Percentiles rank a stretch among this genome's conserved stretches.
Evolutionary conservation across 169 alveolate genomes (phyloP).

Genomic region (Plasmodium fragile): DNA sequence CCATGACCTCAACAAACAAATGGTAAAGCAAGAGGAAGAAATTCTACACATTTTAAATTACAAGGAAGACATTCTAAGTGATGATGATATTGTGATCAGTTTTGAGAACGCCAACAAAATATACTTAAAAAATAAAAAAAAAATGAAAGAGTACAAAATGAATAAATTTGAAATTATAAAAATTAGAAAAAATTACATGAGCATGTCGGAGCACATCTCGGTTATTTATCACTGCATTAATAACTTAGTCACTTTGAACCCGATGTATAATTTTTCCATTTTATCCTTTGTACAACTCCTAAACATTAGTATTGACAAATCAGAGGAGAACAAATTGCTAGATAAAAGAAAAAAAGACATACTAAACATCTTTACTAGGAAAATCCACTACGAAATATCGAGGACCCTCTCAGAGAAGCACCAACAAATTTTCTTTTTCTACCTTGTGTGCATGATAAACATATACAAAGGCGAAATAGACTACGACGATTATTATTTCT

Average conservation of each 20-base stretch:
- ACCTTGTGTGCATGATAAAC: slow-evolving; percentile 69
- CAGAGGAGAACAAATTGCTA: slow-evolving; percentile 61
- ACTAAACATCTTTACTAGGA: slow-evolving; percentile 44
- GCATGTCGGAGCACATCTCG: slow-evolving; percentile 60
- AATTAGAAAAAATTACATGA: slow-evolving; percentile 61
- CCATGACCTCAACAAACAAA: slow-evolving; percentile 52
- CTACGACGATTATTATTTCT: slow-evolving; percentile 65
- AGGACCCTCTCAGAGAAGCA: slow-evolving; percentile 69
- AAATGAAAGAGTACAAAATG: slow-evolving; percentile 76
- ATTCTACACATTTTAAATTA: slow-evolving; percentile 58
- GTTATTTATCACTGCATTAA: slow-evolving; percentile 47
- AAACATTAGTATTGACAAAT: slow-evolving; percentile 65
- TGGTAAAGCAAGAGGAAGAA: slow-evolving; percentile 36
- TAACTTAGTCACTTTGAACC: slow-evolving; percentile 17
- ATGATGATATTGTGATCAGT: slow-evolving; percentile 44
- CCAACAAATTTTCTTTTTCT: slow-evolving; percentile 60
- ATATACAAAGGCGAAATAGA: slow-evolving; percentile 59
- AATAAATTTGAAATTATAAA: slow-evolving; percentile 61
- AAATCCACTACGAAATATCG: slow-evolving; percentile 59
- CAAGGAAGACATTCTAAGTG: slow-evolving; percentile 68
- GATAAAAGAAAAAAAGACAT: slow-evolving; percentile 75
- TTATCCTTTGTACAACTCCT: slow-evolving; percentile 38
- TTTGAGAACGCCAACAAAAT: slow-evolving; percentile 57
- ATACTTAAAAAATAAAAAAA: slow-evolving; percentile 59
- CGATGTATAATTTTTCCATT: slow-evolving; percentile 57